Evolutionary conservation across 2,329 filamentous ascomycete genomes (phyloP).

Genomic region (Sclerotinia minor): DNA sequence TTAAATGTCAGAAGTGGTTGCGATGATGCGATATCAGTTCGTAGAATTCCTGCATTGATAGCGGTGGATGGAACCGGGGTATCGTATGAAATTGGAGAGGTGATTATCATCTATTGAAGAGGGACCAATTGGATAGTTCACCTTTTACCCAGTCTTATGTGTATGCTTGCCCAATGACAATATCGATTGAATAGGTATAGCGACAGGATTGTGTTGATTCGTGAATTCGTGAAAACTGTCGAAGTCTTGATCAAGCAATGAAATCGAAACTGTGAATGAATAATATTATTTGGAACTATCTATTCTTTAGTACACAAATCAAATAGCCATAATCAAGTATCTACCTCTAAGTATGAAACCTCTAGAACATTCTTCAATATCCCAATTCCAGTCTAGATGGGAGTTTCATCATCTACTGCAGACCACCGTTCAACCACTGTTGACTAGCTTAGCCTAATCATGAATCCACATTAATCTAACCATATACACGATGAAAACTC

Average conservation of each 20-base stretch:
- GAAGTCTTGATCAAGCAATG: not conserved
- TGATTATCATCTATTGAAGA: too few relatives aligned
- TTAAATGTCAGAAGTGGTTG: not conserved
- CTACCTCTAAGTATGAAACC: not conserved
- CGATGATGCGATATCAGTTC: not conserved
- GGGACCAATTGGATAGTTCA: not conserved
- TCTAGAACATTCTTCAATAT: not conserved
- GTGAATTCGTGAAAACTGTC: not conserved
- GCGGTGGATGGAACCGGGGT: not conserved
- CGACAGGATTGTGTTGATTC: too few relatives aligned
- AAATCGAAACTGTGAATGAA: not conserved
- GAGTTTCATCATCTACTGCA: not conserved
- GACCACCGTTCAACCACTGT: not conserved
- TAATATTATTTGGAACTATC: not conserved
- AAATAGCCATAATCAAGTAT: not conserved
- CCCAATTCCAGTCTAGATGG: not conserved
- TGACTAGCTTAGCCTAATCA: not conserved
- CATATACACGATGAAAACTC: not conserved
- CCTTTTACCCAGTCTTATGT: not conserved
- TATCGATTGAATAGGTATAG: not conserved
- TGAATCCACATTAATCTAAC: not conserved
- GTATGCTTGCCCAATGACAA: not conserved
- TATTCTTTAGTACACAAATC: not conserved
- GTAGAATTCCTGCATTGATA: not conserved
- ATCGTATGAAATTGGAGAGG: not conserved